These are phyloP conservation scores for Rhazya stricta DNA, from an alignment of 257 asterid species.

Conservation along the genomic window DNA sequence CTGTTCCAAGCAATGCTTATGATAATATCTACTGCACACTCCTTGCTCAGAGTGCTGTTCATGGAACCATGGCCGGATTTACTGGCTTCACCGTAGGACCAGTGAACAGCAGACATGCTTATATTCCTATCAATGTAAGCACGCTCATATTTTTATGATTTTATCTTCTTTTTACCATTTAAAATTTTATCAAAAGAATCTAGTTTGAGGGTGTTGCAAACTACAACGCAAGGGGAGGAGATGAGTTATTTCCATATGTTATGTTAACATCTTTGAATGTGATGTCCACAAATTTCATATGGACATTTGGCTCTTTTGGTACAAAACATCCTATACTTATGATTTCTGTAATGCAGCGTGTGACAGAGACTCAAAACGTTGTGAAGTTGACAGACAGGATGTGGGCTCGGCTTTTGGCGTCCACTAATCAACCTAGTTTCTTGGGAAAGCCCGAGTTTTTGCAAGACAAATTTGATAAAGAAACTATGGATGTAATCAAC, in stretches of 20 bases:
- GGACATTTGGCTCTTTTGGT: neutral
- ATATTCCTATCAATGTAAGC: slow-evolving; percentile 84
- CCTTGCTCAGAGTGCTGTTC: slow-evolving; percentile 93
- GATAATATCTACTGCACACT: slow-evolving; percentile 96
- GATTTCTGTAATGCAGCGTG: slow-evolving; percentile 50
- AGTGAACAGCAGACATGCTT: slow-evolving; percentile 81
- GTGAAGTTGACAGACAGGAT: slow-evolving; percentile 78
- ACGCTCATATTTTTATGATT: slow-evolving; percentile 2
- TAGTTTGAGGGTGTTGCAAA: neutral
- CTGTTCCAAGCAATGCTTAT: slow-evolving; percentile 92
- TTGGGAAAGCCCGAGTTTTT: slow-evolving; percentile 36
- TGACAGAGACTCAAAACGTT: slow-evolving; percentile 60
- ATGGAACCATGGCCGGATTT: slow-evolving; percentile 97
- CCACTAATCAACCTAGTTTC: slow-evolving; percentile 89
- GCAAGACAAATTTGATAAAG: slow-evolving; percentile 39
- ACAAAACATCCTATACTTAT: neutral
- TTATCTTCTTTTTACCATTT: neutral
- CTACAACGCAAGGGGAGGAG: neutral
- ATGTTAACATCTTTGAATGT: neutral
- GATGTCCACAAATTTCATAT: neutral
- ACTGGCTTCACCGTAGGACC: slow-evolving; percentile 98
- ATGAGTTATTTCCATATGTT: neutral
- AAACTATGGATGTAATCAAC: slow-evolving; percentile 44
- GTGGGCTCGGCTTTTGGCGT: slow-evolving; percentile 97
- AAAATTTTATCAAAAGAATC: neutral